Evolutionary conservation across 176 grass and related monocot species (phyloP), one percentile per base, ranked within the genome.

Genomic region (Luzula sylvatica): DNA sequence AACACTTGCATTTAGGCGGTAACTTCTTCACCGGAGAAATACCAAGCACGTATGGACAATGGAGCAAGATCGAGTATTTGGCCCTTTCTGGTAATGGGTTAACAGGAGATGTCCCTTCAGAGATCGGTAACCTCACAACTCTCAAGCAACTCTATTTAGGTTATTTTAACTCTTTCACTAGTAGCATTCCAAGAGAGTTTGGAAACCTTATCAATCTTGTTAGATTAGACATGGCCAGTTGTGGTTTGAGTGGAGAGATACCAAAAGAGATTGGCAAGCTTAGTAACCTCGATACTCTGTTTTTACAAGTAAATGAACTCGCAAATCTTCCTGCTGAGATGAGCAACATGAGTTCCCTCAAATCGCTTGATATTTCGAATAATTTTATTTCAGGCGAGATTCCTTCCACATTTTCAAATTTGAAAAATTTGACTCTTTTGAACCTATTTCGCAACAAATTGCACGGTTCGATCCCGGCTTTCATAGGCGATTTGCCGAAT

Each of bases 311-410:
- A 12, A 95, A 95, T 46, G 72, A 53, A 0, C 57, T 95, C 20
- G 76, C 79, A 11, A 46, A 65, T 5, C 50, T 95, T 0, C 88
- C 88, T 8, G 22, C 73, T 17, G 83, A 84, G 71, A 65, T 95
- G 0, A 83, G 83, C 13, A 28, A 55, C 16, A 78, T 94, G 66
- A 48, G 51, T 18, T 71, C 59, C 32, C 79, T 94, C 21, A 94
- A 84, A 67, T 95, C 88, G 42, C 72, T 95, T 38, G 88, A 95
- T 72, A 55, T 95, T 58, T 95, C 88, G 3, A 95, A 95, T 76
- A 95, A 95, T 49, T 17, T 77, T 52, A 61, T 95, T 56, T 38
- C 72, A 19, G 88, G 80, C 8, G 70, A 78, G 57, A 95, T 95
- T 53, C 88, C 88, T 2, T 19, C 83, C 21, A 78, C 50, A 50